Conservation (phyloP, 768 basidiomycete species). For the Amanita rimosa region DNA sequence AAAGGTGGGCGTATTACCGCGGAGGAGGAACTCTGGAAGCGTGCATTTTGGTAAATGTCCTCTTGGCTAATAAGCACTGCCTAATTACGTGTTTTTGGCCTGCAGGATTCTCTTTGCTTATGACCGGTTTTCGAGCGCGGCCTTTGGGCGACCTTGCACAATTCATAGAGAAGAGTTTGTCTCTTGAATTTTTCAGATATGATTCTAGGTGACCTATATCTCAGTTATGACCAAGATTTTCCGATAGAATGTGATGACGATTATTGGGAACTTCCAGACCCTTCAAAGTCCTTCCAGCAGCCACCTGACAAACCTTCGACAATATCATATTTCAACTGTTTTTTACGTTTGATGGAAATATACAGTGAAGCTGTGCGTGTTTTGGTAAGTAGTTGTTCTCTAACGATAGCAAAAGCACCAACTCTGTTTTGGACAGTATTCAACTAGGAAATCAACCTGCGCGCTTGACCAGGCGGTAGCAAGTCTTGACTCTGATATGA, state of each 20-base stretch:
- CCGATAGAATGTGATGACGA: slow-evolving; percentile 56
- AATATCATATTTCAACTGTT: slow-evolving; percentile 45
- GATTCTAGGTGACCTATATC: neutral
- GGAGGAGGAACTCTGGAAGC: slow-evolving; percentile 69
- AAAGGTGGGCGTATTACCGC: slow-evolving; percentile 20
- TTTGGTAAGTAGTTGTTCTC: slow-evolving; percentile 28
- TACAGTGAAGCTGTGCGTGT: slow-evolving; percentile 47
- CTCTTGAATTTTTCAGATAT: neutral
- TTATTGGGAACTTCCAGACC: slow-evolving; percentile 51
- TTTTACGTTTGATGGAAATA: slow-evolving; percentile 48
- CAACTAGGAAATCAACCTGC: slow-evolving; percentile 51
- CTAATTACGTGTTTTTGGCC: neutral
- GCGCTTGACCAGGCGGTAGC: slow-evolving; percentile 49
- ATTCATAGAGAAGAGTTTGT: slow-evolving; percentile 65
- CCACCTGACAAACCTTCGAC: slow-evolving; percentile 44
- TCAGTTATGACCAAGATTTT: slow-evolving; percentile 62
- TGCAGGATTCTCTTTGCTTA: slow-evolving; percentile 39
- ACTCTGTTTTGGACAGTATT: slow-evolving; percentile 37
- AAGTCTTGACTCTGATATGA: slow-evolving; percentile 65
- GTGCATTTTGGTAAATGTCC: slow-evolving; percentile 41
- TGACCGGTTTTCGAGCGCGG: slow-evolving; percentile 34
- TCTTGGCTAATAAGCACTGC: too few species aligned
- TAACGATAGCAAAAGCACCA: neutral
- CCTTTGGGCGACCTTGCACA: slow-evolving; percentile 58
- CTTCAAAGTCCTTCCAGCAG: slow-evolving; percentile 50